Conservation (phyloP, 495 filamentous ascomycete species). For the Platismatia glauca region DNA sequence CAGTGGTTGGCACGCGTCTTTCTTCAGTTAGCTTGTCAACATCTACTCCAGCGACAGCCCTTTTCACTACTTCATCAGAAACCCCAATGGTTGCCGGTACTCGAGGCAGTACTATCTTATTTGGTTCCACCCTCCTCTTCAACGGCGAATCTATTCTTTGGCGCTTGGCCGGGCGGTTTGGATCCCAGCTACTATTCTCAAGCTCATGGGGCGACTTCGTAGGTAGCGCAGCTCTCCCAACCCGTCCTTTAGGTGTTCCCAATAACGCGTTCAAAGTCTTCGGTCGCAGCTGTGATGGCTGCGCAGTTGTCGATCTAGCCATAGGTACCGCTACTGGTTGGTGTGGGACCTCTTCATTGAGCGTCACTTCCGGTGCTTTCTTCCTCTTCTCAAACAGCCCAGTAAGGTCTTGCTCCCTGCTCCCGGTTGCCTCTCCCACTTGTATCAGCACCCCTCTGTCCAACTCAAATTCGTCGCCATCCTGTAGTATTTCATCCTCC, state of each 20-base stretch:
- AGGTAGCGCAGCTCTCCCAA: constrained; percentile 34
- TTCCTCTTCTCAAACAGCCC: constrained; percentile 59
- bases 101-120: not conserved
- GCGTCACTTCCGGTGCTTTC: constrained; percentile 30
- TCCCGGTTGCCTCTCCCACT: constrained; percentile 64
- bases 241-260: constrained; percentile 43
- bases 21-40: not conserved
- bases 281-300: constrained; percentile 30
- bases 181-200: constrained; percentile 22
- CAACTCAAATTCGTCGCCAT: constrained; percentile 73
- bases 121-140: not conserved
- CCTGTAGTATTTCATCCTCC: constrained; percentile 51
- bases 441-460: constrained; percentile 72
- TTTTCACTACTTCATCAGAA: not conserved
- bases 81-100: too few species aligned
- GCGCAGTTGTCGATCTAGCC: constrained; percentile 13
- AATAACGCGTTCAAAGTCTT: constrained; percentile 51
- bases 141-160: constrained; percentile 25
- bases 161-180: constrained; percentile 40
- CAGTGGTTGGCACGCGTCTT: not conserved
- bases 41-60: not conserved
- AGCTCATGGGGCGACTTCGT: constrained; percentile 43
- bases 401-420: constrained; percentile 65
- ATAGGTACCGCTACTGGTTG: constrained; percentile 24
- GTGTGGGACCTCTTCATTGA: constrained; percentile 29